Evolutionary conservation across 176 grass and related monocot genomes (phyloP), one percentile per base, ranked within the genome.

Genomic region (Oryza australiensis): DNA sequence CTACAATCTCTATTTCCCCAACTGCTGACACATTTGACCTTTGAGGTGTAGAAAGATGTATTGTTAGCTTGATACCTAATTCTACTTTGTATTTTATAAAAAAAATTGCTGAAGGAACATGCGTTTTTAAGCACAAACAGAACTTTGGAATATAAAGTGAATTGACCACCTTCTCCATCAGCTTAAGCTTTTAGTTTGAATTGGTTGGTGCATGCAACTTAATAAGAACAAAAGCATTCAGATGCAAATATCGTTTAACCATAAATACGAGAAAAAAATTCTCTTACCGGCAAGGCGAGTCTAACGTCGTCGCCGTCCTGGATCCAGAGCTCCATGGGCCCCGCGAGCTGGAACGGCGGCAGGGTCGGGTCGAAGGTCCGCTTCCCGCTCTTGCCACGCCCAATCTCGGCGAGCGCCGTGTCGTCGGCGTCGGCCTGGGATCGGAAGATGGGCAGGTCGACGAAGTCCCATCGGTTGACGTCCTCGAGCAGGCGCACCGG

Each of bases 271-370:
- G 15, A 22, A 42, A n/a, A 76, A 24, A 45, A 76, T 26, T 4
- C 22, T 48, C 84, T 88, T 83, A 99, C 90, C 75, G 93, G 96
- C 64, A 95, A 93, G 2, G 93, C 88, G 28, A 98, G 79, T 64
- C 91, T 91, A 82, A 99, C 80, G 55, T 90, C 93, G 27, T 98
- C 93, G 12, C 84, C 96, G 57, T 95, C 74, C 76, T 95, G 93
- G 77, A 99, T 95, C 96, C 90, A 93, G 73, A 98, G 87, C 67
- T 98, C 90, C 96, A 95, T 85, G 7, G 90, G 96, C 43, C 96
- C 93, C 0, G 92, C 84, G 23, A 98, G 90, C 85, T 95, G 87
- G 84, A 98, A 98, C 14, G 93, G 87, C 2, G 93, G 90, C 59
- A 95, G 77, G 0, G 77, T 75, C 2, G 90, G 93, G 27, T 88